Conservation (phyloP, 352 stramenopile species). For the Pythium grandisporangium region DNA sequence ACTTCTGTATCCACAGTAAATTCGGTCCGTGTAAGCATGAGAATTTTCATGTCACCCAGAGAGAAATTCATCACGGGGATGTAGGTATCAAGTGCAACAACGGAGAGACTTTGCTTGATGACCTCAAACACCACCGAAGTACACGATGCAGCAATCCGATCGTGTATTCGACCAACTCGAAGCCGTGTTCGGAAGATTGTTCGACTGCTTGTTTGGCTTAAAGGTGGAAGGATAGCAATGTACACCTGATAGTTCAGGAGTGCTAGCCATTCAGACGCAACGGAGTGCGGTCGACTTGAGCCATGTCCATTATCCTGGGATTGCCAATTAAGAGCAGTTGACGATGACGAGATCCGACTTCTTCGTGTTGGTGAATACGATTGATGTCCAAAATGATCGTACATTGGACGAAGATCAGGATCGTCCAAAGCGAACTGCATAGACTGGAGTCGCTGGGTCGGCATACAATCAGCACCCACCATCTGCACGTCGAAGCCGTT, state of each 20-base stretch:
- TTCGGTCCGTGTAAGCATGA: constrained; percentile 59
- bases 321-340: constrained; percentile 30
- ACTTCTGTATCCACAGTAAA: constrained; percentile 51
- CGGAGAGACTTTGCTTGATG: constrained; percentile 83
- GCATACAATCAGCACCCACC: constrained; percentile 17
- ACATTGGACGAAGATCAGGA: constrained; percentile 58
- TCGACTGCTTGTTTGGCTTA: constrained; percentile 25
- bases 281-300: constrained; percentile 23
- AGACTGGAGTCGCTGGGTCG: constrained; percentile 49
- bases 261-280: constrained; percentile 35
- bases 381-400: constrained; percentile 44
- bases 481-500: constrained; percentile 13
- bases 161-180: constrained; percentile 64
- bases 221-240: constrained; percentile 38
- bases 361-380: constrained; percentile 35
- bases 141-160: constrained; percentile 55
- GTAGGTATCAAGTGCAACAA: constrained; percentile 83
- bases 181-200: constrained; percentile 58
- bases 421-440: constrained; percentile 60
- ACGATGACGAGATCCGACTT: constrained; percentile 65
- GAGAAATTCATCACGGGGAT: constrained; percentile 88
- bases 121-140: constrained; percentile 84
- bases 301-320: constrained; percentile 20
- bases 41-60: constrained; percentile 75
- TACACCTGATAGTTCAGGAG: constrained; percentile 73